A percentile compares a stretch with the other conserved stretches of the same genome.
Evolutionary conservation across 352 stramenopile species (phyloP).

Genomic region (Phytophthora citrophthora): DNA sequence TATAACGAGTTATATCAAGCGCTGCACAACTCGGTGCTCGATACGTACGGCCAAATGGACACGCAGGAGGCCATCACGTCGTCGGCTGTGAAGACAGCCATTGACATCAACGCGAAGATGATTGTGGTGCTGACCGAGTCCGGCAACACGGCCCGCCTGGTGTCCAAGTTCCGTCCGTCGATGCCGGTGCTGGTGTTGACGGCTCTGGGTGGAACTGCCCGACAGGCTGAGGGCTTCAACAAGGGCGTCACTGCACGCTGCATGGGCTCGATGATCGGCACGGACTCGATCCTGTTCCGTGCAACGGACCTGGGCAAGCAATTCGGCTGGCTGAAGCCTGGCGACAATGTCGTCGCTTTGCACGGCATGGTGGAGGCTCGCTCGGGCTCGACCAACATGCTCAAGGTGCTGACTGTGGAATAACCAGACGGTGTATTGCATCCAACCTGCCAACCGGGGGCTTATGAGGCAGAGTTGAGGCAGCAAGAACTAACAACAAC

Average conservation of each 20-base stretch:
- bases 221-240: conserved; percentile 71
- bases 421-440: conserved; percentile 32
- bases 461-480: conserved; percentile 24
- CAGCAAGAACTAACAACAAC: background rate
- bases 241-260: conserved; percentile 73
- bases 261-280: conserved; percentile 90
- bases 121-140: conserved; percentile 97
- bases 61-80: conserved; percentile 96
- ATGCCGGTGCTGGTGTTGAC: conserved; percentile 83
- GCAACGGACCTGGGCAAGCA: conserved; percentile 88
- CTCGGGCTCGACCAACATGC: conserved; percentile 92
- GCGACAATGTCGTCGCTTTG: conserved; percentile 89
- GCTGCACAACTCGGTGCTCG: conserved; percentile 77
- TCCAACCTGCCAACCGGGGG: conserved; percentile 13
- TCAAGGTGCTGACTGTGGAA: conserved; percentile 90
- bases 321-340: conserved; percentile 87
- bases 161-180: conserved; percentile 95
- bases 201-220: conserved; percentile 48
- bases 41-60: conserved; percentile 68
- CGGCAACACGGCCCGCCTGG: conserved; percentile 92
- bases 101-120: conserved; percentile 96
- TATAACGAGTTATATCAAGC: conserved; percentile 89
- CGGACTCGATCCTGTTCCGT: conserved; percentile 90
- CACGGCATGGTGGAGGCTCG: conserved; percentile 91
- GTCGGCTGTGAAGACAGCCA: conserved; percentile 97